Conservation (phyloP, 2,329 filamentous ascomycete species). For the Colletotrichum sp. region DNA sequence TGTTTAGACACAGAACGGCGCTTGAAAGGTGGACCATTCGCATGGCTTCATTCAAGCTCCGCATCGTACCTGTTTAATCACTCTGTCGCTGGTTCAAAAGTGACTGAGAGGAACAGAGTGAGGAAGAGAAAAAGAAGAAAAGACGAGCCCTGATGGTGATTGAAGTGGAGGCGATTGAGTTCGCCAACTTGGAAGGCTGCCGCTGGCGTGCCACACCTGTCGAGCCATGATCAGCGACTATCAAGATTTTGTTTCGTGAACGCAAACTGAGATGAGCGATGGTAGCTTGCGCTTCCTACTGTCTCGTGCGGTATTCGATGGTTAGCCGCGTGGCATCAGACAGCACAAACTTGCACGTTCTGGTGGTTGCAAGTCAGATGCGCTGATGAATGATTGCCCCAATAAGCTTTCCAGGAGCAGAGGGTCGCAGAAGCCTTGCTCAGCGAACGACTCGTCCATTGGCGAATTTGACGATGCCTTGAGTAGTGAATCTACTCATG, state of each 20-base stretch:
- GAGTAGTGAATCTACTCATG: background rate
- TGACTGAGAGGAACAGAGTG: background rate
- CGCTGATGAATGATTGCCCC: background rate
- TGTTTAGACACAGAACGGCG: constrained; percentile 3
- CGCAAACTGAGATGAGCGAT: background rate
- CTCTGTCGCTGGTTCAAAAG: background rate
- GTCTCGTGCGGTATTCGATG: background rate
- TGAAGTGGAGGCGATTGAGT: background rate
- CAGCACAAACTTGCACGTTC: background rate
- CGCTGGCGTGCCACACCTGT: background rate
- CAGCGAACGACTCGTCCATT: background rate
- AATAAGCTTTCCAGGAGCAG: background rate
- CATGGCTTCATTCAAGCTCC: background rate
- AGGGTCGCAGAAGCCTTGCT: background rate
- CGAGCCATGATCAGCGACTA: background rate
- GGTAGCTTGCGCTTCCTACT: background rate
- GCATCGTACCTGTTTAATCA: background rate
- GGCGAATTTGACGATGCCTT: background rate
- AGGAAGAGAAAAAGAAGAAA: background rate
- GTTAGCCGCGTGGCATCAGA: background rate
- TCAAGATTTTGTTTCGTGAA: background rate
- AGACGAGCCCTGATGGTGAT: background rate
- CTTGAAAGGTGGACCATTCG: background rate
- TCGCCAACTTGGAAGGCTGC: background rate
- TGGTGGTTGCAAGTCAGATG: background rate